These are phyloP conservation scores for Gracilaria domingensis DNA, from an alignment of 23 red algal species.

Conservation along the genomic window DNA sequence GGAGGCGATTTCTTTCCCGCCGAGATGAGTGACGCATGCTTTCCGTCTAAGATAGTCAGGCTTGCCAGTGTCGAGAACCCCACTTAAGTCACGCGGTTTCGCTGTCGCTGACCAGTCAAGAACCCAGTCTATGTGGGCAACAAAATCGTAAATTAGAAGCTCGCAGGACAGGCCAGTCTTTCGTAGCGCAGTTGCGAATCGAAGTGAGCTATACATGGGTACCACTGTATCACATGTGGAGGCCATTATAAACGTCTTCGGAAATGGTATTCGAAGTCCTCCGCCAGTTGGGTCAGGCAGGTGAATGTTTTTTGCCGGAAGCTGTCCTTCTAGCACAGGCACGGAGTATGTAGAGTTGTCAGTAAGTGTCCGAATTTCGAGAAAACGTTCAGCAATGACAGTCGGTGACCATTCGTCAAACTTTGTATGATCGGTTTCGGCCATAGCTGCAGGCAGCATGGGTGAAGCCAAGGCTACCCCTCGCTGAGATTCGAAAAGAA, in stretches of 20 bases:
- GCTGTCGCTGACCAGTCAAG: slow-evolving; percentile 41
- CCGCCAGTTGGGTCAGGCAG: background rate
- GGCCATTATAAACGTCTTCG: slow-evolving; percentile 43
- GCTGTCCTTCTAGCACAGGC: slow-evolving; percentile 27
- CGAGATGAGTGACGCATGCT: background rate
- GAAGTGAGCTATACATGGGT: slow-evolving; percentile 52
- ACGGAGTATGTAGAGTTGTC: background rate
- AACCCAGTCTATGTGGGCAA: slow-evolving; percentile 46
- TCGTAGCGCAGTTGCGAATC: slow-evolving; percentile 46
- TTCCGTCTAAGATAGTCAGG: slow-evolving; percentile 22
- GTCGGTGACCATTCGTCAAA: slow-evolving; percentile 34
- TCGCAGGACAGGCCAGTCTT: slow-evolving; percentile 7
- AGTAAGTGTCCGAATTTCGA: background rate
- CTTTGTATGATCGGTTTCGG: slow-evolving; percentile 23
- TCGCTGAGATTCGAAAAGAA: slow-evolving; percentile 49
- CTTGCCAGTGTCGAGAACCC: slow-evolving; percentile 26
- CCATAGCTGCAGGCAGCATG: slow-evolving; percentile 53
- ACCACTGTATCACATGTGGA: slow-evolving; percentile 46
- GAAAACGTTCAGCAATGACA: slow-evolving; percentile 32
- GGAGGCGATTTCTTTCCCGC: slow-evolving; percentile 1
- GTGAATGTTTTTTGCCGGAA: slow-evolving; percentile 34
- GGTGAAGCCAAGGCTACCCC: slow-evolving; percentile 55
- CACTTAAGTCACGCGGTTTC: slow-evolving; percentile 28
- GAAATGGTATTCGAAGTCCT: background rate
- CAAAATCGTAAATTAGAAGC: slow-evolving; percentile 55